Percentiles rank a stretch among this genome's conserved stretches.
Evolutionary conservation across 2,329 filamentous ascomycete genomes (phyloP).

Genomic region (Pseudogymnoascus sp.): DNA sequence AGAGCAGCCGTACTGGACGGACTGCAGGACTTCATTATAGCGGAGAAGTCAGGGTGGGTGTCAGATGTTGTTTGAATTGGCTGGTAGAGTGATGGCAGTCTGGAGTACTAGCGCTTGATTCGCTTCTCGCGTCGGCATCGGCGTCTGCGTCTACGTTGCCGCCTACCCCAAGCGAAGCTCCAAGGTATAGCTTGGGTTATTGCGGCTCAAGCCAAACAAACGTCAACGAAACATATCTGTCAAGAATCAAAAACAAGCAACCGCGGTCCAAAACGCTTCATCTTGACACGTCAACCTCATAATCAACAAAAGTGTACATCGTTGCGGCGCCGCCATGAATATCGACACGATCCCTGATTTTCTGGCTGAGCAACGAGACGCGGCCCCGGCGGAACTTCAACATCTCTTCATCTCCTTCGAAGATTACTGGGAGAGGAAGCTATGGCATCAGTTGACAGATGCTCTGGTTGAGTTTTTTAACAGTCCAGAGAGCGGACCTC

Average conservation of each 20-base stretch:
- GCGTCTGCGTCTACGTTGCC: neutral
- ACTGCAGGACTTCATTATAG: conserved; percentile 30
- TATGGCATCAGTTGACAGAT: conserved; percentile 98
- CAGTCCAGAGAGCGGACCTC: conserved; percentile 66
- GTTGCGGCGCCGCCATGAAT: conserved; percentile 52
- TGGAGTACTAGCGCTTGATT: conserved; percentile 9
- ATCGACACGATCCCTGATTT: conserved; percentile 85
- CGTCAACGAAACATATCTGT: neutral
- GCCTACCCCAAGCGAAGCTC: conserved; percentile 9
- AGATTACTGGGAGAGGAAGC: conserved; percentile 94
- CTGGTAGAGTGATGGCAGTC: neutral
- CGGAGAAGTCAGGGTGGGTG: conserved; percentile 13
- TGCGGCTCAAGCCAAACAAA: conserved; percentile 1
- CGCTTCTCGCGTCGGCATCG: conserved; percentile 7
- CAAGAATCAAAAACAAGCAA: neutral
- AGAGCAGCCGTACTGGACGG: conserved; percentile 45
- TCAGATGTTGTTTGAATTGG: neutral
- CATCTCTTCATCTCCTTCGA: conserved; percentile 85
- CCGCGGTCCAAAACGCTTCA: neutral
- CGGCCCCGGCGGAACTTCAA: conserved; percentile 80
- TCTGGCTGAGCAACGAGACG: conserved; percentile 80
- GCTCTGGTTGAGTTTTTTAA: conserved; percentile 82
- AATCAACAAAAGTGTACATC: neutral
- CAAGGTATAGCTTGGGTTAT: conserved; percentile 8
- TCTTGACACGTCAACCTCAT: neutral